Conservation (phyloP, 768 basidiomycete species). For the Tulasnella sp. region DNA sequence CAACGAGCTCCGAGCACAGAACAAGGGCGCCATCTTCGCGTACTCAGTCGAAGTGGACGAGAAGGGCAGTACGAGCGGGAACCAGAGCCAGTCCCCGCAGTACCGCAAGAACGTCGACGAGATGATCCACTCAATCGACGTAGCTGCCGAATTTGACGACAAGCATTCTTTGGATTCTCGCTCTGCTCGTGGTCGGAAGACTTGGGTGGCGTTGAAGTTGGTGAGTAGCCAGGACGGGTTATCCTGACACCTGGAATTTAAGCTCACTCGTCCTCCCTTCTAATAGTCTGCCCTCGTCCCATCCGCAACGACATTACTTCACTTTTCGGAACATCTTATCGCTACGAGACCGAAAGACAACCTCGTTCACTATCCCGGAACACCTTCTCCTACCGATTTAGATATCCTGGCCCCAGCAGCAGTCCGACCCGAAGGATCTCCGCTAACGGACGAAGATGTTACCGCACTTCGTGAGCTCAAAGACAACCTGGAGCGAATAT, state of each 20-base stretch:
- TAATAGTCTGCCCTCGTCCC: slow-evolving; percentile 61
- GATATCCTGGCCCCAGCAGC: slow-evolving; percentile 24
- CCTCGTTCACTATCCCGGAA: slow-evolving; percentile 60
- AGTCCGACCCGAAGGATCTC: slow-evolving; percentile 18
- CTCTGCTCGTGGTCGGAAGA: slow-evolving; percentile 41
- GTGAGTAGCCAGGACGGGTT: slow-evolving; percentile 34
- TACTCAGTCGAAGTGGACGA: slow-evolving; percentile 85
- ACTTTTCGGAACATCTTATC: slow-evolving; percentile 50
- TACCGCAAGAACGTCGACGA: slow-evolving; percentile 66
- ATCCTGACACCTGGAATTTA: background rate
- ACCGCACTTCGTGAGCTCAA: slow-evolving; percentile 52
- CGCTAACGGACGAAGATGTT: slow-evolving; percentile 50
- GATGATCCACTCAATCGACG: slow-evolving; percentile 66
- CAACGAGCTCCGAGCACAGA: slow-evolving; percentile 49
- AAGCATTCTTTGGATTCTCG: slow-evolving; percentile 25
- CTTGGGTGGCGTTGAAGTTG: slow-evolving; percentile 82
- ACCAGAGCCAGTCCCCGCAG: slow-evolving; percentile 29
- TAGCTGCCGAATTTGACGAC: slow-evolving; percentile 76
- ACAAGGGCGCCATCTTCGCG: slow-evolving; percentile 68
- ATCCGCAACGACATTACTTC: slow-evolving; percentile 50
- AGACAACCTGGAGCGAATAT: slow-evolving; percentile 55
- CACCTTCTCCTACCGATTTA: slow-evolving; percentile 52
- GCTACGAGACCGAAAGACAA: slow-evolving; percentile 26
- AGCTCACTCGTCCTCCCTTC: slow-evolving; percentile 14
- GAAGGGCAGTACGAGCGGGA: slow-evolving; percentile 33